Percentiles rank a stretch among this genome's conserved stretches.
Conservation (phyloP, 768 basidiomycete species). For the Calvatia gigantea region DNA sequence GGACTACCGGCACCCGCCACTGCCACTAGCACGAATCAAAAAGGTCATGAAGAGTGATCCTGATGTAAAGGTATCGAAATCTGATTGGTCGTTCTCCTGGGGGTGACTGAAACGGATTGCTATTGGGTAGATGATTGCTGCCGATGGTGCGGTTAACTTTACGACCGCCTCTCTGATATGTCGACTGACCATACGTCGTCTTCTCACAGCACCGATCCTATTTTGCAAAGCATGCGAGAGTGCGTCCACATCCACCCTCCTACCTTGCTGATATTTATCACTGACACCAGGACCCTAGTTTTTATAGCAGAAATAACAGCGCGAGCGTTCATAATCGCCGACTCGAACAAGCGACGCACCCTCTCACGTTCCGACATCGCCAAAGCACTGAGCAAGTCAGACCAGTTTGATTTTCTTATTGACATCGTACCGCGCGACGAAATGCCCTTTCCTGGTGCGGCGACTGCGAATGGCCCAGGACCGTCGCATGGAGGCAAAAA, state of each 20-base stretch:
- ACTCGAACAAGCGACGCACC: constrained; percentile 95
- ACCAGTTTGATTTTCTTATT: constrained; percentile 97
- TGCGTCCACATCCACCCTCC: constrained; percentile 39
- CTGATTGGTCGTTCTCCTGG: constrained; percentile 10
- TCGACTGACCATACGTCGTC: constrained; percentile 1
- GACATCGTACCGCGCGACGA: constrained; percentile 94
- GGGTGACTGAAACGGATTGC: constrained; percentile 3
- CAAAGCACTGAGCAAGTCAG: constrained; percentile 86
- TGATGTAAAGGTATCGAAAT: constrained; percentile 83
- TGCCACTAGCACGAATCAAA: constrained; percentile 95
- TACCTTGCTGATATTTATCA: background rate
- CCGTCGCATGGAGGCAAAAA: constrained; percentile 10
- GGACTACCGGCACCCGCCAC: constrained; percentile 82
- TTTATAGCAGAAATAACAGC: constrained; percentile 98
- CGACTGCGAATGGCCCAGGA: constrained; percentile 10
- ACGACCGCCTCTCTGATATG: constrained; percentile 14
- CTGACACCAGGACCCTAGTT: constrained; percentile 47
- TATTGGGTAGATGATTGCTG: constrained; percentile 85
- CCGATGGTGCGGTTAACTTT: constrained; percentile 64
- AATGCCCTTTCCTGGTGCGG: constrained; percentile 29
- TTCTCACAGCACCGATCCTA: constrained; percentile 73
- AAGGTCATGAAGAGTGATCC: constrained; percentile 99
- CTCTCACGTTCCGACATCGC: constrained; percentile 92
- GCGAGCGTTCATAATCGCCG: constrained; percentile 92
- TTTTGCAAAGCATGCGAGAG: constrained; percentile 99